Percentiles rank a stretch among this genome's conserved stretches.
These are phyloP conservation scores for Aspergillus cavernicola DNA, from an alignment of 495 filamentous ascomycete species.

Conservation along the genomic window DNA sequence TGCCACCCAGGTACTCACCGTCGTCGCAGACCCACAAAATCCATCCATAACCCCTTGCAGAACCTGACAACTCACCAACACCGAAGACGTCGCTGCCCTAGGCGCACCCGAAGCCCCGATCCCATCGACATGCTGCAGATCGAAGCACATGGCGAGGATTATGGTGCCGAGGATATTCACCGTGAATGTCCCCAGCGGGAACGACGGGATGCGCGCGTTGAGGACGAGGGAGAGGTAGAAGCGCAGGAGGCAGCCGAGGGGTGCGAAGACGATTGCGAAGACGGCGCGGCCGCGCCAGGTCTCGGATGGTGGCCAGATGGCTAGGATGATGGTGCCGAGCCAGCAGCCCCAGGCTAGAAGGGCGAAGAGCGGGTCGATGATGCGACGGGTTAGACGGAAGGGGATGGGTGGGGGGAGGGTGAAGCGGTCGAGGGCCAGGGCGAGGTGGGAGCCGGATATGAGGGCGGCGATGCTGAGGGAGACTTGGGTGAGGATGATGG, in stretches of 20 bases:
- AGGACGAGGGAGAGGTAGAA: constrained; percentile 44
- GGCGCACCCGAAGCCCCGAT: constrained; percentile 27
- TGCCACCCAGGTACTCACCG: constrained; percentile 86
- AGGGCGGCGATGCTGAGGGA: constrained; percentile 65
- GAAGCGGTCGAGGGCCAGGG: constrained; percentile 53
- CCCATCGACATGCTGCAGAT: constrained; percentile 58
- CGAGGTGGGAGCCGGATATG: constrained; percentile 73
- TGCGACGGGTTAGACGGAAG: constrained; percentile 48
- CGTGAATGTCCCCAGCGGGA: constrained; percentile 85
- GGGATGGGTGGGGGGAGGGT: constrained; percentile 59
- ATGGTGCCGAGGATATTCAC: constrained; percentile 78
- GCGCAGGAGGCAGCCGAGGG: constrained; percentile 69
- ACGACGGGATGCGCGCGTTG: constrained; percentile 46
- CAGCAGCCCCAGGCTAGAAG: constrained; percentile 68
- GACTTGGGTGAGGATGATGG: constrained; percentile 64
- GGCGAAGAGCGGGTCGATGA: constrained; percentile 61
- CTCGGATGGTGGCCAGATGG: constrained; percentile 62
- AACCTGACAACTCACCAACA: constrained; percentile 66
- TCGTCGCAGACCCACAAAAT: constrained; percentile 87
- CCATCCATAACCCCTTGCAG: constrained; percentile 83
- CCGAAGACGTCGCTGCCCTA: too few species aligned
- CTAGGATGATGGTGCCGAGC: constrained; percentile 73
- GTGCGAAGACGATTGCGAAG: constrained; percentile 82
- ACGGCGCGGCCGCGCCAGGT: constrained; percentile 70
- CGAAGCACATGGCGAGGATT: constrained; percentile 62